phyloP scores from a whole-genome alignment of 2,329 filamentous ascomycete species.

The Talaromyces rugulosus region DNA sequence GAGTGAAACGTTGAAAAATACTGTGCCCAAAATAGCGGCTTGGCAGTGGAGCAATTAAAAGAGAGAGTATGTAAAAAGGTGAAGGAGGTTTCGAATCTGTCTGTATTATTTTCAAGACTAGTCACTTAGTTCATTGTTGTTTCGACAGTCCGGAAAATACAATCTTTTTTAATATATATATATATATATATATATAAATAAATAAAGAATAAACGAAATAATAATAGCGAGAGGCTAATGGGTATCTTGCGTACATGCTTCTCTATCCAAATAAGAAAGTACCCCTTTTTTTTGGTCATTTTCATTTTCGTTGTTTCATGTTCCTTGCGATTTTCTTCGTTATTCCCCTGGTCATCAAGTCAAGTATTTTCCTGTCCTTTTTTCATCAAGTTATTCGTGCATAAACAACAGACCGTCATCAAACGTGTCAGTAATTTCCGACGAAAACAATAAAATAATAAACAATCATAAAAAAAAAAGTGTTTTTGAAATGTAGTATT shows the following conservation, averaged over 20 bases:
- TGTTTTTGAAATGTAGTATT: not conserved
- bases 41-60: no score
- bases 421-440: not conserved
- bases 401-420: not conserved
- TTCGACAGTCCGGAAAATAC: not conserved
- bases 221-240: conserved; percentile 9
- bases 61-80: no score
- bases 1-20: no score
- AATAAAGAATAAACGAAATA: not conserved
- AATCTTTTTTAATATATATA: no score
- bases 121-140: not conserved
- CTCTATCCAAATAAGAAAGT: conserved; percentile 13
- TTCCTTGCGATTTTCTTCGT: not conserved
- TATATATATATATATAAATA: no score
- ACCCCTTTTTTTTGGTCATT: not conserved
- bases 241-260: conserved; percentile 15
- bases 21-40: no score
- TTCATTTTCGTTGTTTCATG: not conserved
- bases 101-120: not conserved
- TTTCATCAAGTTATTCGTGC: not conserved
- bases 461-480: not conserved
- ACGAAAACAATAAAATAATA: conserved; percentile 1
- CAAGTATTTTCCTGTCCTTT: not conserved
- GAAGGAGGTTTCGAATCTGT: no score
- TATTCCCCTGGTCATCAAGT: not conserved